Percentiles rank a stretch among this genome's conserved stretches.
Evolutionary conservation across 306 rosid genomes (phyloP).

Genomic region (Sophora flavescens): DNA sequence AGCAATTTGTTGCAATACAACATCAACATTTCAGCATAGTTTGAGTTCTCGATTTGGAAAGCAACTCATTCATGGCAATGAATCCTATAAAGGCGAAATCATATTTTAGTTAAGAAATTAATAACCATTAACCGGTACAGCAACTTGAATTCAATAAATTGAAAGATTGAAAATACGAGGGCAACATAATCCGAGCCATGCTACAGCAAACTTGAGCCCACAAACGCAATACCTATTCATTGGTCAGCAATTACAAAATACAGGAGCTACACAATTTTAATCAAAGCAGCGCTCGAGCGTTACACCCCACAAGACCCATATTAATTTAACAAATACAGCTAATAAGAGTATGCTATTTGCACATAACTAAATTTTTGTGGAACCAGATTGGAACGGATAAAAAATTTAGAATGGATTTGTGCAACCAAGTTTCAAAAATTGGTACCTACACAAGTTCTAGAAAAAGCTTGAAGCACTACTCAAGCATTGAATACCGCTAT

Average conservation of each 20-base stretch:
- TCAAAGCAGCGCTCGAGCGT: constrained; percentile 6
- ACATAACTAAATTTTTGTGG: background rate
- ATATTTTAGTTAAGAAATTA: constrained; percentile 30
- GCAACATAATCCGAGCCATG: background rate
- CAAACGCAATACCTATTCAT: background rate
- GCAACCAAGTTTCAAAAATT: background rate
- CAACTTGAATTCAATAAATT: constrained; percentile 34
- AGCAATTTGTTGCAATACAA: constrained; percentile 25
- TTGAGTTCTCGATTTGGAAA: constrained; percentile 30
- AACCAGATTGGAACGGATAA: background rate
- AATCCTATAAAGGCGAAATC: constrained; percentile 45
- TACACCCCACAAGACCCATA: background rate
- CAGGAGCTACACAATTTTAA: background rate
- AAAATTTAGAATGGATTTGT: background rate
- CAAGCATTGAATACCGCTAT: background rate
- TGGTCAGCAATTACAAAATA: constrained; percentile 28
- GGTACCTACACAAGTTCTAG: constrained; percentile 10
- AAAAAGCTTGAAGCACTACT: background rate
- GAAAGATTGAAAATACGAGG: constrained; percentile 21
- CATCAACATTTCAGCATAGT: constrained; percentile 43
- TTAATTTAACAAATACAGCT: background rate
- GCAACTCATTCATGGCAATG: constrained; percentile 14
- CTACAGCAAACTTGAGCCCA: background rate
- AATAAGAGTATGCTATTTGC: background rate
- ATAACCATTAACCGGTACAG: constrained; percentile 14